Evolutionary conservation across 2,329 filamentous ascomycete genomes (phyloP), one percentile per base, ranked within the genome.

Genomic region (Niveomyces coronatus): DNA sequence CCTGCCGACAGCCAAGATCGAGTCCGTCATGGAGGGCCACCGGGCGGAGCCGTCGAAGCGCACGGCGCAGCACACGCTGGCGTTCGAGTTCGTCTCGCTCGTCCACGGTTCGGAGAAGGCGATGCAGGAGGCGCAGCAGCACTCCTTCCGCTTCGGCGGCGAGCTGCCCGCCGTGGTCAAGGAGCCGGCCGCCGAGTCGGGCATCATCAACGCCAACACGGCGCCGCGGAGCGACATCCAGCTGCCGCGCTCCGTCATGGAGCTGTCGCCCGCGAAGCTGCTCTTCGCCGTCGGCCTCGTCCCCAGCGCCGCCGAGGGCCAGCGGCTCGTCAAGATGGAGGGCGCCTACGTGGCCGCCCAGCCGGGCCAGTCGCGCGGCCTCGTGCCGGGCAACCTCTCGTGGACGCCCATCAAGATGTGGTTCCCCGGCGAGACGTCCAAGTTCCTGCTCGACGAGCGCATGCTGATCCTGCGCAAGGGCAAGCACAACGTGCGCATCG

Each of bases 11-110:
- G 53, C 69, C 7, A 58, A 76, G n/a, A 93, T 98, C 46, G 53
- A 68, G 3, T 51, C 65, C 11, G 58, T 84, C 37, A 83, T 96
- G 74, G 56, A 65, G 22, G 57, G 80, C 44, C 88, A 96, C 48
- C 61, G 59, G 8, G 45, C 67, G 19, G 72, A 88, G 40, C 83
- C 84, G 0, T 71, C 78, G 1, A 76, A 80, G 59, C 77, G 91
- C 20, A 56, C 76, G 40, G 87, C 89, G 3, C 89, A 98, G 50
- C 88, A 94, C 53, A 64, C 71, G 1, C 73, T 98, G 3, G 91
- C 91, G 1, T 74, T 68, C 35, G 88, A 98, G 54, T 81, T 96
- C 16, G 67, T 93, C 1, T 72, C 80, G 35, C 69, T 98, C 3
- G 74, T 87, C 1, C 87, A 96, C 53, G 85, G 88, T 11, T 55